Evolutionary conservation across 148 eudicot species (phyloP), one percentile per base, ranked within the genome.

Genomic region (Fagopyrum tataricum): DNA sequence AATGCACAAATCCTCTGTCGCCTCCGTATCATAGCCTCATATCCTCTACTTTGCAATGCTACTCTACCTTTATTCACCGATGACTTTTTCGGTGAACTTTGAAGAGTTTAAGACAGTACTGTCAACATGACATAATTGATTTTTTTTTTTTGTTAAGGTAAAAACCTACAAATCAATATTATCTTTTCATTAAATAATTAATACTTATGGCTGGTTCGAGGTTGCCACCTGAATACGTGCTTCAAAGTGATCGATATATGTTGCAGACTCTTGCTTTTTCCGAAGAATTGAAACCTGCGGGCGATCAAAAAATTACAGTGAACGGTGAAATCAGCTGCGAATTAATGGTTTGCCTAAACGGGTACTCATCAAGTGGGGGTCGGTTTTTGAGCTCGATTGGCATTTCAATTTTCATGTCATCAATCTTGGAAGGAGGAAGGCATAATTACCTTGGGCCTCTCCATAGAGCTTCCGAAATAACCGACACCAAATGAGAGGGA

Each of bases 401-500:
- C 37, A 31, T 31, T 31, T 31, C 2, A 31, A 31, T 31, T 31
- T 31, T 31, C 37, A 31, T 1, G 37, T 41, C 10, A 23, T 56
- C 9, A 37, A n/a, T 8, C 31, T 42, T 2, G 23, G 48, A 17
- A 73, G 75, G 74, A 24, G 21, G 15, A 17, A n/a, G 44, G 44
- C 69, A 64, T n/a, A n/a, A n/a, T 66, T 86, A 96, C 97, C 99
- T 92, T 92, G 17, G 99, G 99, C 72, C 80, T 86, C 78, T 78
- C 79, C 99, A 96, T 92, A 26, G 87, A 85, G 84, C 88, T 89
- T 43, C 89, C 96, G 75, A 80, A 92, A 84, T 96, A 96, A 43
- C 99, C 97, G 75, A 92, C 70, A 72, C 97, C 99, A 80, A 92
- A 90, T 37, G 99, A 96, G 18, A 44, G 78, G 75, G 96, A 84